Conservation (phyloP, 2,329 filamentous ascomycete species). For the Monilinia aucupariae region DNA sequence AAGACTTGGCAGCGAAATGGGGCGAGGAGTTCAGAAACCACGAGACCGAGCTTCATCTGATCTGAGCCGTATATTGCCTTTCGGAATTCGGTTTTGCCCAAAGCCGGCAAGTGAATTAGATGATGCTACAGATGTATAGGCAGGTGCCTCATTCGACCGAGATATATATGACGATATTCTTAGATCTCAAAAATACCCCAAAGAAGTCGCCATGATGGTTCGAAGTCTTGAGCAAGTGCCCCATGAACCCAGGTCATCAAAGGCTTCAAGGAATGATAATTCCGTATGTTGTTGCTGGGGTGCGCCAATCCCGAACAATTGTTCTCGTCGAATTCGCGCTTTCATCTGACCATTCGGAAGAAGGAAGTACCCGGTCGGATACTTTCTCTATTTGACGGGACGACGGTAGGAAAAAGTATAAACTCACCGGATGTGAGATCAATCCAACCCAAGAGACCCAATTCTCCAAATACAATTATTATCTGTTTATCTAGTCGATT, state of each 20-base stretch:
- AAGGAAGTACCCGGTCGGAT: constrained; percentile 3
- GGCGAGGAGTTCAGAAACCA: neutral
- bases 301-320: neutral
- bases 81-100: neutral
- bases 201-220: neutral
- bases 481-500: constrained; percentile 19
- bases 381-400: neutral
- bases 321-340: constrained; percentile 1
- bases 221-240: neutral
- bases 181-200: neutral
- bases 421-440: constrained; percentile 16
- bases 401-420: neutral
- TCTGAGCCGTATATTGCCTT: neutral
- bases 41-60: neutral
- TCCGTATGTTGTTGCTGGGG: neutral
- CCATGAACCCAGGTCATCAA: neutral
- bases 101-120: neutral
- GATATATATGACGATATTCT: neutral
- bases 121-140: neutral
- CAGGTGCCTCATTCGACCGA: neutral
- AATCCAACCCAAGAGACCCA: neutral
- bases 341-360: neutral
- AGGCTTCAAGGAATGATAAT: neutral
- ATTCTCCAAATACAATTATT: constrained; percentile 15
- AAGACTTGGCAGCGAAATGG: neutral